Conservation (phyloP, 2,329 filamentous ascomycete species). For the Lecanicillium sp. region DNA sequence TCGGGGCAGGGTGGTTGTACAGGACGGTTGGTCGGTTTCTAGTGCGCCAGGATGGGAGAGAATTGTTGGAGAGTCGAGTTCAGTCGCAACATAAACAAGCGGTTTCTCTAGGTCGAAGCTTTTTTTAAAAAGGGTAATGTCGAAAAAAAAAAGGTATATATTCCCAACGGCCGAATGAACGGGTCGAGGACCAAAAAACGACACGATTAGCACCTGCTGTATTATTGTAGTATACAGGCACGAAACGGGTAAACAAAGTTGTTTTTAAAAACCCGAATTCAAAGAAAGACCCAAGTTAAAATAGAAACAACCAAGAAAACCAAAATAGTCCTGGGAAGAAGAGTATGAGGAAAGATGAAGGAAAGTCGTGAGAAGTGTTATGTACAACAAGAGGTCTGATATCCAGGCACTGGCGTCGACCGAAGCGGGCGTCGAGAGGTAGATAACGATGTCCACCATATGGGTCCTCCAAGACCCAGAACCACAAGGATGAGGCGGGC, state of each 20-base stretch:
- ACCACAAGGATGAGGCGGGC: neutral
- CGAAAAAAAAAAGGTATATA: too few species aligned
- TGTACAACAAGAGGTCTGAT: conserved; percentile 7
- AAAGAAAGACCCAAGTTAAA: too few species aligned
- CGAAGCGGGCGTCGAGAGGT: conserved; percentile 9
- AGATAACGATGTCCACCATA: conserved; percentile 5
- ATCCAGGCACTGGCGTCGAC: neutral
- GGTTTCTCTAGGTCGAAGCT: too few species aligned
- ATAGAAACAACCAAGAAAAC: too few species aligned
- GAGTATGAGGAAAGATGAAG: conserved; percentile 2
- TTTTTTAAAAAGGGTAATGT: too few species aligned
- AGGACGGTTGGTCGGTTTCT: neutral
- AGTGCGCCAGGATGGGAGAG: too few species aligned
- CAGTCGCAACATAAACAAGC: too few species aligned
- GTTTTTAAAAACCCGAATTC: too few species aligned
- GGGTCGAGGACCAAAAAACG: conserved; percentile 5
- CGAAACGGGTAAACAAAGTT: conserved; percentile 3
- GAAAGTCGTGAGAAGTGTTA: conserved; percentile 8
- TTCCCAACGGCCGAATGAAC: conserved; percentile 8
- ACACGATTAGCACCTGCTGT: conserved; percentile 1
- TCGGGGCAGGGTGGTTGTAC: neutral
- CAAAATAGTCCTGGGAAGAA: neutral
- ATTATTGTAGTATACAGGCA: conserved; percentile 6
- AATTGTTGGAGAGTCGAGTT: too few species aligned
- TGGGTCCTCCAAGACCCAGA: neutral